These are phyloP conservation scores for Pichia nanzhaoensis DNA, from an alignment of 805 yeast species.

Conservation along the genomic window DNA sequence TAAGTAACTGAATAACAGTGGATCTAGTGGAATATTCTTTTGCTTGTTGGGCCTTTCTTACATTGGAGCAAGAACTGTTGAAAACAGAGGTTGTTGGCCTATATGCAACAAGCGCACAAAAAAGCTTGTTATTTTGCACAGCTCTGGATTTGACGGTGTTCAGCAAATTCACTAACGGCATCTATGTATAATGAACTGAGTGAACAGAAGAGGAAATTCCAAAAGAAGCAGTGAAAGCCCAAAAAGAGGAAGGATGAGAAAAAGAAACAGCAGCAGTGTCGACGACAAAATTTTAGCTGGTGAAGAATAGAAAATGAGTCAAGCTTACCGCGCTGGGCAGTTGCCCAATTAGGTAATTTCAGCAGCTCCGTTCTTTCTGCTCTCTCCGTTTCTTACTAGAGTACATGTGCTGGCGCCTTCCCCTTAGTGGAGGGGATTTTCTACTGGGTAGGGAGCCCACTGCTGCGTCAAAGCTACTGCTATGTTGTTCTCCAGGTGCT, in stretches of 20 bases:
- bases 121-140: neutral
- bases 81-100: neutral
- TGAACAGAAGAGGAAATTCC: neutral
- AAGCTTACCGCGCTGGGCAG: conserved; percentile 12
- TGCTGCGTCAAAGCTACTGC: too few relatives aligned
- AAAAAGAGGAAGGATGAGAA: neutral
- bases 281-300: neutral
- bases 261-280: neutral
- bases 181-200: neutral
- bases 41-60: neutral
- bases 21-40: conserved; percentile 66
- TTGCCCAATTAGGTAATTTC: conserved; percentile 12
- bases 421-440: too few relatives aligned
- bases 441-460: too few relatives aligned
- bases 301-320: conserved; percentile 6
- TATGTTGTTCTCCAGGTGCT: too few relatives aligned
- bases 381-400: too few relatives aligned
- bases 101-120: conserved; percentile 9
- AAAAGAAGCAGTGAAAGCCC: neutral
- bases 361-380: too few relatives aligned
- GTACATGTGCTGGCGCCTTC: too few relatives aligned
- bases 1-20: conserved; percentile 89
- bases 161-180: conserved; percentile 10
- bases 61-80: neutral
- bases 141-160: conserved; percentile 2